These are phyloP conservation scores for Phytophthora pinifolia DNA, from an alignment of 352 stramenopile genomes.

Conservation along the genomic window DNA sequence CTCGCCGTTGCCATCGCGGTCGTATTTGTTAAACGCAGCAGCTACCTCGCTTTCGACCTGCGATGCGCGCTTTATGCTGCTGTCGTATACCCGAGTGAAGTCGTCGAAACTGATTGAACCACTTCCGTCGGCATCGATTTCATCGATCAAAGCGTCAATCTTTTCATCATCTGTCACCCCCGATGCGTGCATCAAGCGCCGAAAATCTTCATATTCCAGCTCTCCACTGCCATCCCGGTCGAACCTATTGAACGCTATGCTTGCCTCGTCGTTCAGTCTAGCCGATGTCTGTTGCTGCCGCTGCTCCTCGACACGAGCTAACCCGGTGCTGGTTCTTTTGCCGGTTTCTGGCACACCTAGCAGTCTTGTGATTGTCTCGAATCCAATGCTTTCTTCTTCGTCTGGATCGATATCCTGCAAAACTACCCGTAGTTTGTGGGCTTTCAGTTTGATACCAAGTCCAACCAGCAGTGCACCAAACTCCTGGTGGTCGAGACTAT, in stretches of 20 bases:
- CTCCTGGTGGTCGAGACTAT: constrained; percentile 57
- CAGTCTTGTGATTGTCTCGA: constrained; percentile 43
- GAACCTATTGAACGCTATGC: constrained; percentile 39
- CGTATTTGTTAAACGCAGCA: constrained; percentile 41
- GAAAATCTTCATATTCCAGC: constrained; percentile 55
- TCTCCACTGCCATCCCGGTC: constrained; percentile 44
- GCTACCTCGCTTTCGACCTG: constrained; percentile 31
- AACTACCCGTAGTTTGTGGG: constrained; percentile 38
- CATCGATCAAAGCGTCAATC: constrained; percentile 46
- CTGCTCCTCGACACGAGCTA: constrained; percentile 1
- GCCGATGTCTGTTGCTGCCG: background rate
- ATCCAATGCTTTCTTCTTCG: constrained; percentile 44
- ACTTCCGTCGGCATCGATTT: constrained; percentile 41
- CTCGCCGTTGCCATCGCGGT: constrained; percentile 45
- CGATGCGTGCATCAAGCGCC: constrained; percentile 51
- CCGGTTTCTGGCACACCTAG: constrained; percentile 7
- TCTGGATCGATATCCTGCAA: constrained; percentile 46
- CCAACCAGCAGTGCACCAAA: constrained; percentile 57
- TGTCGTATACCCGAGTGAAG: constrained; percentile 40
- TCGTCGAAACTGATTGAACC: constrained; percentile 44
- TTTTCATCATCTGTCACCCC: constrained; percentile 42
- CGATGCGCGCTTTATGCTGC: constrained; percentile 8
- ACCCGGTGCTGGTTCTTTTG: constrained; percentile 1
- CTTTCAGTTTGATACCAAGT: constrained; percentile 57
- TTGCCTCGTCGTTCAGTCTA: constrained; percentile 11